Conservation (phyloP, 2,329 filamentous ascomycete genomes). For the Fusarium sublunatum region DNA sequence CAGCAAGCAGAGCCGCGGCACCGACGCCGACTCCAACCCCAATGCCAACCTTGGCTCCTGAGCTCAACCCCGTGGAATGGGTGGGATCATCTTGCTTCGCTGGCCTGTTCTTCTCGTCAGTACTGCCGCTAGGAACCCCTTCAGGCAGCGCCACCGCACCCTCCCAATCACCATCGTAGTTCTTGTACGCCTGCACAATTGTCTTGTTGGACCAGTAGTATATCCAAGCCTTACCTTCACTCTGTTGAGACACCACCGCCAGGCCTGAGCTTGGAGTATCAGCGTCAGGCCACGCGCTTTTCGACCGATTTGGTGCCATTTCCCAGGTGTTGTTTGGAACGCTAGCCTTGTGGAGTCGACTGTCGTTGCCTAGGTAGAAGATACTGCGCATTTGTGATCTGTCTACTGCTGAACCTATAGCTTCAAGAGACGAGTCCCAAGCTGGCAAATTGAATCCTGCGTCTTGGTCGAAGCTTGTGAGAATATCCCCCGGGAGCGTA, state of each 20-base stretch:
- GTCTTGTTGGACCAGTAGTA: constrained; percentile 9
- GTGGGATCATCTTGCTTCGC: no score
- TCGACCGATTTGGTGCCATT: not conserved
- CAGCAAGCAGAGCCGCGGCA: no score
- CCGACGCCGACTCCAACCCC: not conserved
- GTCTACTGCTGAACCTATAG: not conserved
- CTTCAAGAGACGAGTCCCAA: not conserved
- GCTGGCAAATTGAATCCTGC: not conserved
- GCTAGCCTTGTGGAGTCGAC: not conserved
- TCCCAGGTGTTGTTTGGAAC: not conserved
- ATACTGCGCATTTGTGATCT: not conserved
- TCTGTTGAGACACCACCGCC: not conserved
- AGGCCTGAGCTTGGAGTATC: not conserved
- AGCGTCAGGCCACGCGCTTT: not conserved
- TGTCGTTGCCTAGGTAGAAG: not conserved
- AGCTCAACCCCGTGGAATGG: not conserved
- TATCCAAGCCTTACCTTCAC: not conserved
- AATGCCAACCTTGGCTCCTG: constrained; percentile 2
- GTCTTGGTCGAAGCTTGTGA: no score
- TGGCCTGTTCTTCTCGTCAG: not conserved
- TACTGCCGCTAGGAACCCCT: not conserved
- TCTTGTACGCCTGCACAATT: not conserved
- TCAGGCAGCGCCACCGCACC: not conserved
- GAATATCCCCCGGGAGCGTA: not conserved
- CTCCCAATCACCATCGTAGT: not conserved